These are phyloP conservation scores for Hyparrhenia diplandra DNA, from an alignment of 176 grass and related monocot genomes.

Conservation along the genomic window DNA sequence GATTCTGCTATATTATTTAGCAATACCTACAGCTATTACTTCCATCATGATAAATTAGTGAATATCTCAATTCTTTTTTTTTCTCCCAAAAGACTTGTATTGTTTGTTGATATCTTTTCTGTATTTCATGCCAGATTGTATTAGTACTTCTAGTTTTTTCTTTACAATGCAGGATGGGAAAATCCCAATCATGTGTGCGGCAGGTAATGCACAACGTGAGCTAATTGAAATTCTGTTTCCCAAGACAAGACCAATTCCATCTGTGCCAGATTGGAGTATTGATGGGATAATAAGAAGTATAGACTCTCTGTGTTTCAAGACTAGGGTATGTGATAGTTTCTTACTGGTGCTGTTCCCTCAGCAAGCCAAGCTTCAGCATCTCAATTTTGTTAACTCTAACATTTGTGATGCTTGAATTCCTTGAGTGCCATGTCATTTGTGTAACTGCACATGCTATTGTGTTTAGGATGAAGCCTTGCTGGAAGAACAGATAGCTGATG, in stretches of 20 bases:
- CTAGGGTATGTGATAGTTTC: background rate
- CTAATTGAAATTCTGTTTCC: constrained; percentile 51
- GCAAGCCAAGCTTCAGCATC: background rate
- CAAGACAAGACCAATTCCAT: constrained; percentile 32
- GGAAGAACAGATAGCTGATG: background rate
- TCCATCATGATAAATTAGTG: background rate
- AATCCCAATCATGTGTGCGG: constrained; percentile 28
- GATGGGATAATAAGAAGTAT: constrained; percentile 17
- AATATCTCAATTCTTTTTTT: background rate
- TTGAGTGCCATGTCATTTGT: too few species aligned
- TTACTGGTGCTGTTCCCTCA: background rate
- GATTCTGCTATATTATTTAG: background rate
- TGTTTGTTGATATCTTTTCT: too few species aligned
- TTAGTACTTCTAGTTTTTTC: background rate
- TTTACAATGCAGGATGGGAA: constrained; percentile 13
- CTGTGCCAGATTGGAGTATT: constrained; percentile 2
- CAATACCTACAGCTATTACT: background rate
- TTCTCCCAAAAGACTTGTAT: too few species aligned
- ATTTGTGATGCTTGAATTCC: background rate
- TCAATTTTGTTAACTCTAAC: background rate
- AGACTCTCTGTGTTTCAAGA: background rate
- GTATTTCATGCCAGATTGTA: too few species aligned
- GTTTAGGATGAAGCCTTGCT: background rate
- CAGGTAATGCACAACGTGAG: constrained; percentile 17
- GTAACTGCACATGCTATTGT: background rate